Evolutionary conservation across 2,329 filamentous ascomycete species (phyloP).

Genomic region (Xylariaceae sp.): DNA sequence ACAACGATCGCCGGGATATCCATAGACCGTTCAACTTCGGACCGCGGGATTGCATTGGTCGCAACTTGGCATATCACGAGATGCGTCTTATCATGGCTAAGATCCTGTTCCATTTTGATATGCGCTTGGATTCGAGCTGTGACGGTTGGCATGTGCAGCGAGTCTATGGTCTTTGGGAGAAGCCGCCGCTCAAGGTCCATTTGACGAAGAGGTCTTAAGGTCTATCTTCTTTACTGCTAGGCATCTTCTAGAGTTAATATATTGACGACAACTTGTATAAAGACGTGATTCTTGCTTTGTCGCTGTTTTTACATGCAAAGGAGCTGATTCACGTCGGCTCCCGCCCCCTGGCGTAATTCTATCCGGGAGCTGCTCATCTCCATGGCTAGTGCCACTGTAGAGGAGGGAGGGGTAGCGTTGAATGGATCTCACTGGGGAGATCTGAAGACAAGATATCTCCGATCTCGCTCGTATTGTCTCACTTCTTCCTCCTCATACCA

Average conservation of each 20-base stretch:
- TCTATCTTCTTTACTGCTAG: too few relatives aligned
- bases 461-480: background rate
- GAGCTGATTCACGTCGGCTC: too few relatives aligned
- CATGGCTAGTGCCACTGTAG: too few relatives aligned
- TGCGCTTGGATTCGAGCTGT: constrained; percentile 19
- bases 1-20: constrained; percentile 23
- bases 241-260: too few relatives aligned
- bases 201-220: background rate
- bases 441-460: too few relatives aligned
- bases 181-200: constrained; percentile 23
- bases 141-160: constrained; percentile 22
- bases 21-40: constrained; percentile 24
- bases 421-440: too few relatives aligned
- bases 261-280: too few relatives aligned
- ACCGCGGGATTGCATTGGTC: constrained; percentile 23
- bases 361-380: too few relatives aligned
- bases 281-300: too few relatives aligned
- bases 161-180: constrained; percentile 25
- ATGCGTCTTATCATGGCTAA: constrained; percentile 27
- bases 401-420: too few relatives aligned
- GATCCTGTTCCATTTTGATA: constrained; percentile 25
- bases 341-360: too few relatives aligned
- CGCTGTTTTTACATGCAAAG: too few relatives aligned
- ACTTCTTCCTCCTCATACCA: background rate
- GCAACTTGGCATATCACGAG: constrained; percentile 25